phyloP scores from a whole-genome alignment of 2,329 filamentous ascomycete genomes.

The Bipolaris victoriae region DNA sequence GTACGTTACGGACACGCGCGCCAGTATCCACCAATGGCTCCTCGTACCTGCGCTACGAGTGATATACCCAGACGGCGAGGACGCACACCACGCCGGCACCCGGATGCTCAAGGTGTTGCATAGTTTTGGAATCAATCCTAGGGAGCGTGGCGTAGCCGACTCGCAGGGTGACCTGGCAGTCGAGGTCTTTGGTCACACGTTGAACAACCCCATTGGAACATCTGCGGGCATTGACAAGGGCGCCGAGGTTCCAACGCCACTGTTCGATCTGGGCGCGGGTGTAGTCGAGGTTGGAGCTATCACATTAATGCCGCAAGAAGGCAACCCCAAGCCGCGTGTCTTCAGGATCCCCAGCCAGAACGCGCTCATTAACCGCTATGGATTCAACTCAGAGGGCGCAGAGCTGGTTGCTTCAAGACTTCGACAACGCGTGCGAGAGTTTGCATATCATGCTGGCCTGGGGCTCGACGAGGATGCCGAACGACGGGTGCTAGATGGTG shows the following conservation, averaged over 20 bases:
- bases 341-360: constrained; percentile 85
- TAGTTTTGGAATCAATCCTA: constrained; percentile 75
- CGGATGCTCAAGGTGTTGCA: constrained; percentile 74
- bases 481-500: constrained; percentile 75
- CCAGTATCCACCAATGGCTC: constrained; percentile 60
- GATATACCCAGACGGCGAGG: constrained; percentile 78
- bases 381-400: constrained; percentile 88
- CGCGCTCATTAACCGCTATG: constrained; percentile 93
- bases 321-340: constrained; percentile 86
- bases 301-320: constrained; percentile 84
- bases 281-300: constrained; percentile 92
- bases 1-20: constrained; percentile 61
- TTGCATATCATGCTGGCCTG: constrained; percentile 73
- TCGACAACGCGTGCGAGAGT: constrained; percentile 76
- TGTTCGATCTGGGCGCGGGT: constrained; percentile 83
- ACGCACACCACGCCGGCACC: constrained; percentile 86
- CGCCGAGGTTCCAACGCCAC: constrained; percentile 81
- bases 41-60: constrained; percentile 67
- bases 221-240: constrained; percentile 97
- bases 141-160: constrained; percentile 74
- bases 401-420: constrained; percentile 83
- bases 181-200: constrained; percentile 75
- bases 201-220: constrained; percentile 89
- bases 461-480: constrained; percentile 69
- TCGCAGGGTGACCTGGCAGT: constrained; percentile 61